These are phyloP conservation scores for Periglandula ipomoeae DNA, from an alignment of 2,329 filamentous ascomycete species.

Conservation along the genomic window DNA sequence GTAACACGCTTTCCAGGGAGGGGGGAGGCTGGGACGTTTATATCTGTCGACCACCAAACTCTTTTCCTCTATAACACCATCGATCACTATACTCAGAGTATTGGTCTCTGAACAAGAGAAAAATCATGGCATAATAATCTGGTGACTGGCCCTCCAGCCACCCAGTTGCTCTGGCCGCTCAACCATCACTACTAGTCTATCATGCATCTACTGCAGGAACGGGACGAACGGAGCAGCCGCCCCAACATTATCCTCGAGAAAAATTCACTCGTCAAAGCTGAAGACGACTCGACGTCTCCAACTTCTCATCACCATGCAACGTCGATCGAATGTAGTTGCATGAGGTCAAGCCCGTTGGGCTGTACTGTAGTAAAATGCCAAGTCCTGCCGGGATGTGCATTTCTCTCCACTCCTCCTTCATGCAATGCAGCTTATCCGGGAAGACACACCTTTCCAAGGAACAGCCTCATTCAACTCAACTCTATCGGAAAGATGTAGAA, in stretches of 20 bases:
- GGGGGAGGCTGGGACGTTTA: neutral
- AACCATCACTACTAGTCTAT: neutral
- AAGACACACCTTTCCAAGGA: neutral
- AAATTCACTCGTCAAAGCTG: too few species aligned
- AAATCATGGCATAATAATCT: neutral
- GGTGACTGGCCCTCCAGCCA: neutral
- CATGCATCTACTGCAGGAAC: neutral
- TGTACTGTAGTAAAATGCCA: neutral
- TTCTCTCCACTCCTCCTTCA: neutral
- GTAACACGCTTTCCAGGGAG: neutral
- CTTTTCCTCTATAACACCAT: too few species aligned
- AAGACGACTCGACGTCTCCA: neutral
- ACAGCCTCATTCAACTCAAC: too few species aligned
- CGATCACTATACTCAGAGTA: too few species aligned
- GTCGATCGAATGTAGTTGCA: neutral
- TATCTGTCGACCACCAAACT: neutral
- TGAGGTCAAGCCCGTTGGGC: too few species aligned
- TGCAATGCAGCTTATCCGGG: neutral
- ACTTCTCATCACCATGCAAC: neutral
- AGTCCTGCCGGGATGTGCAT: neutral
- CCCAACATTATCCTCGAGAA: too few species aligned
- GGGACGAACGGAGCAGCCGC: too few species aligned
- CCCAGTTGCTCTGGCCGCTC: neutral
- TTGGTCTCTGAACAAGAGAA: neutral
- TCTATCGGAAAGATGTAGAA: neutral